Base-by-base conservation (phyloP, 2,329 filamentous ascomycete genomes). In the Talaromyces verruculosus region DNA sequence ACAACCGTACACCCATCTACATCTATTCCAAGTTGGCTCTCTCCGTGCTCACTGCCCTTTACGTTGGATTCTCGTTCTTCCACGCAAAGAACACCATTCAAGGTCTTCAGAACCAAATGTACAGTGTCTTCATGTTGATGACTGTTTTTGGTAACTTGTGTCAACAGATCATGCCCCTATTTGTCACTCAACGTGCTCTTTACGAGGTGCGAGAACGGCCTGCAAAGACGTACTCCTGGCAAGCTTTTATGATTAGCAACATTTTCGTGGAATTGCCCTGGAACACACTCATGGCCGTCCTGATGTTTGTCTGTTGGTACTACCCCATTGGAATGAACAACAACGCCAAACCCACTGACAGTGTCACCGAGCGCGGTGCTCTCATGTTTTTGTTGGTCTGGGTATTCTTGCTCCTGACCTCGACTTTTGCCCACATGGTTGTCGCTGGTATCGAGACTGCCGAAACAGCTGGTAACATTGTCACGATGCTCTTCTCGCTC, bases 21-120 rank as follows among this genome's bases (percentile, higher is more conserved):
- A 93, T 97, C 77, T 96, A 94, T 81, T 89, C 91, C 72, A 96
- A 96, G 83, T 76, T 84, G 0, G 81, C 84, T 1, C 87, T 96
- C 19, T 92, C 89, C 74, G 80, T 85, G 28, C 78, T 88, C 17
- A 84, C 84, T 69, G 83, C 89, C 3, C 84, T 96, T 13, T 96
- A 94, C 77, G 91, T 96, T 73, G 91, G 91, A 43, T 92, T 93
- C 77, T 89, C 90, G 68, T 93, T 96, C 80, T 92, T 87, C 84
- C 85, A 88, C 30, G 89, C 91, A 0, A 84, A 87, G 49, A 90
- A 92, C 80, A 89, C 87, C 43, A 85, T 89, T 51, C 91, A 94
- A 76, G 92, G 92, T 69, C 83, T 96, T 4, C 91, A 94, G 78
- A 96, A 96, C 80, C 91, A 96, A 76, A 92, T 95, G 88, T 96